These are phyloP conservation scores for Verbascum thapsus DNA, from an alignment of 257 asterid species.

Conservation along the genomic window DNA sequence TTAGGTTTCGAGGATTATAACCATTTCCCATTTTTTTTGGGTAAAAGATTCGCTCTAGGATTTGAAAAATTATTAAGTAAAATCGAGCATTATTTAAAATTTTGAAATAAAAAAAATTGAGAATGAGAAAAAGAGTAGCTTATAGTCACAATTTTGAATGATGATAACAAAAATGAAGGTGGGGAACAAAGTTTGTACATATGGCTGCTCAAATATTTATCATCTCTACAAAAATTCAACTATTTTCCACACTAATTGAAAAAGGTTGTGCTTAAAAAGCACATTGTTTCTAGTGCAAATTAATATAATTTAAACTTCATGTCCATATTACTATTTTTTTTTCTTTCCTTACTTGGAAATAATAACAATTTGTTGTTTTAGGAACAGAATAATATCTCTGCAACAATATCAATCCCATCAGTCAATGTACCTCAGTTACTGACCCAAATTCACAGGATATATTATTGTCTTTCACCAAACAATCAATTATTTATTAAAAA, in stretches of 20 bases:
- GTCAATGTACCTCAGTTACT: constrained; percentile 45
- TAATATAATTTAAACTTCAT: constrained; percentile 29
- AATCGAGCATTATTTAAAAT: neutral
- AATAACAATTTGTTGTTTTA: constrained; percentile 28
- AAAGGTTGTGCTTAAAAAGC: constrained; percentile 31
- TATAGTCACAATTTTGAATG: constrained; percentile 22
- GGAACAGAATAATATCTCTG: constrained; percentile 49
- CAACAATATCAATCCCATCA: constrained; percentile 34
- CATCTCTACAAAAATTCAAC: constrained; percentile 31
- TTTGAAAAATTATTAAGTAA: too few species aligned
- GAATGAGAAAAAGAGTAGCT: too few species aligned
- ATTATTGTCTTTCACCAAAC: constrained; percentile 26
- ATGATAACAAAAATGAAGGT: constrained; percentile 27
- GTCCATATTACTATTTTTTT: constrained; percentile 33
- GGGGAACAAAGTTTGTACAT: constrained; percentile 51
- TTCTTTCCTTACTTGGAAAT: constrained; percentile 30
- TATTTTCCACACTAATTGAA: constrained; percentile 27
- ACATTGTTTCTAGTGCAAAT: constrained; percentile 28
- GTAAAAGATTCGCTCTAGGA: too few species aligned
- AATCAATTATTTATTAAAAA: constrained; percentile 12
- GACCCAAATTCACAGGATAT: constrained; percentile 37
- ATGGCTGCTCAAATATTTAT: constrained; percentile 41
- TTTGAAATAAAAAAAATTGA: too few species aligned
- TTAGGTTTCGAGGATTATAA: constrained; percentile 23
- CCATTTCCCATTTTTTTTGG: constrained; percentile 21